A percentile compares a stretch with the other conserved stretches of the same genome.
Conservation (phyloP, 371 early-diverging fungal species). For the Mortierella sp. region DNA sequence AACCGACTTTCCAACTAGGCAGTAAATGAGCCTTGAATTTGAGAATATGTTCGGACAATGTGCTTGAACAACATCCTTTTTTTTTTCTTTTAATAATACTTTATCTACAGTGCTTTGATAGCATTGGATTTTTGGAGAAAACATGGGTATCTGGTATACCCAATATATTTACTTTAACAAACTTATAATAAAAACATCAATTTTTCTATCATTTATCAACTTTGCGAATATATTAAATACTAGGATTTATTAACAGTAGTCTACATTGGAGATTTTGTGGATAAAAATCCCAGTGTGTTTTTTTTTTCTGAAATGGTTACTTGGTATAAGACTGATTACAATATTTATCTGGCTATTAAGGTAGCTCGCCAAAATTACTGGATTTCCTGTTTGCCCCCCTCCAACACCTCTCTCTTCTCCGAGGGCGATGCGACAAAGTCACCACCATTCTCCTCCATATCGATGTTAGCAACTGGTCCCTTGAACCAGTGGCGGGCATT, state of each 20-base stretch:
- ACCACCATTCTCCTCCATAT: constrained; percentile 42
- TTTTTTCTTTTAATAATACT: too few species aligned
- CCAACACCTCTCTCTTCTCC: constrained; percentile 8
- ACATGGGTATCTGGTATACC: too few species aligned
- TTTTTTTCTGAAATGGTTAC: background rate
- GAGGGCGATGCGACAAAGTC: constrained; percentile 24
- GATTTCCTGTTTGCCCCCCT: constrained; percentile 9
- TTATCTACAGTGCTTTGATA: too few species aligned
- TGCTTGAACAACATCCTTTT: background rate
- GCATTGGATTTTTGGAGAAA: too few species aligned
- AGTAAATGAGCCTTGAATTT: background rate
- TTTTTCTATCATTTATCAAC: background rate
- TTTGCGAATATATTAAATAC: too few species aligned
- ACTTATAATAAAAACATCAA: too few species aligned
- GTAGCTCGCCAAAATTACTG: background rate
- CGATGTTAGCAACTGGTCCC: constrained; percentile 61
- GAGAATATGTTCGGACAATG: background rate
- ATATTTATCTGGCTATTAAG: background rate
- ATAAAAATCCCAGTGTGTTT: background rate
- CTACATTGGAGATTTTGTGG: background rate
- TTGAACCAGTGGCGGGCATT: constrained; percentile 72
- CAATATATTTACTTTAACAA: too few species aligned
- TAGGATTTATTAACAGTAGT: too few species aligned
- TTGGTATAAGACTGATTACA: background rate
- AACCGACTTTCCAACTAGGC: constrained; percentile 9